Conservation (phyloP, 2,329 filamentous ascomycete species). For the Ophiostoma sp. region DNA sequence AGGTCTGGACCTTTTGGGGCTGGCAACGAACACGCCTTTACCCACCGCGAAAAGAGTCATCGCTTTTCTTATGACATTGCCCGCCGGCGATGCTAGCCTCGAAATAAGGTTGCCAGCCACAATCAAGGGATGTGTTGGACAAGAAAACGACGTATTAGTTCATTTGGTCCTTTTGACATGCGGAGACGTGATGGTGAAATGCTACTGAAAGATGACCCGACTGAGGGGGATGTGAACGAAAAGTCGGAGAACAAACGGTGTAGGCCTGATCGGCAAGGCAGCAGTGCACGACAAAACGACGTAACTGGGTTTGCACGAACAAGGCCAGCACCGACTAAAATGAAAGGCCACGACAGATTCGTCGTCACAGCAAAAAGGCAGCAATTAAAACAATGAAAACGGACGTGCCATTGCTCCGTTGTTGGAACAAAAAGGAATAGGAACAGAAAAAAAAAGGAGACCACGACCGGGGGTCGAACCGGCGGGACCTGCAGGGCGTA, state of each 20-base stretch:
- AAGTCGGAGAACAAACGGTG: neutral
- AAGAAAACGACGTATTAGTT: neutral
- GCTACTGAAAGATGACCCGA: neutral
- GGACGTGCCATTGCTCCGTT: constrained; percentile 5
- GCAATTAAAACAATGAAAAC: neutral
- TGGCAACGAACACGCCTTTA: neutral
- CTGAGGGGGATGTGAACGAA: neutral
- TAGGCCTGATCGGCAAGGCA: constrained; percentile 17
- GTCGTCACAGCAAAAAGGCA: neutral
- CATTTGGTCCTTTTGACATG: neutral
- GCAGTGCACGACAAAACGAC: neutral
- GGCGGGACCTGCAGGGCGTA: neutral
- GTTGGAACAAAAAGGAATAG: neutral
- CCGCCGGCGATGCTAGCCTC: neutral
- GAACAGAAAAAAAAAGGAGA: neutral
- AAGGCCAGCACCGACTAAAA: neutral
- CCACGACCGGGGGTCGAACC: neutral
- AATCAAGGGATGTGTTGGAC: neutral
- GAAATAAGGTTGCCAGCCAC: constrained; percentile 5
- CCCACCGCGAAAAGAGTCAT: neutral
- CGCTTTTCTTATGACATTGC: neutral
- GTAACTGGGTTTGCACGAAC: neutral
- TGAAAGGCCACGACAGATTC: neutral
- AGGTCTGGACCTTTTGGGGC: constrained; percentile 1
- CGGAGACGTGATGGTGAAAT: neutral